Evolutionary conservation across 2,329 filamentous ascomycete genomes (phyloP).

Genomic region (Phyllosticta citribraziliensis): DNA sequence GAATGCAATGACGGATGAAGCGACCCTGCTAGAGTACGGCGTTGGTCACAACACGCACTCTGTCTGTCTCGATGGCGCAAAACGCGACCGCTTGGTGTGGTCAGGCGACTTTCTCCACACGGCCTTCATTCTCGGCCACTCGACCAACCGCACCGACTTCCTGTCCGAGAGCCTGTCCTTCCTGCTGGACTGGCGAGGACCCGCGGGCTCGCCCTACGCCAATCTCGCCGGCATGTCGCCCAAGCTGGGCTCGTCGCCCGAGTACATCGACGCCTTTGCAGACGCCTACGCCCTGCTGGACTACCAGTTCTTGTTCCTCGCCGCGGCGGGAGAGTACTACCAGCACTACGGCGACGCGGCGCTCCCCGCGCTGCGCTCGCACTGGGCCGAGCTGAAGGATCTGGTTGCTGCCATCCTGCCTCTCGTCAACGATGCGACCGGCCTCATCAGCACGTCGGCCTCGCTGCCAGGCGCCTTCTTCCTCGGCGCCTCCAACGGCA

Average conservation of each 20-base stretch:
- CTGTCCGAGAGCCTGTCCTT: constrained; percentile 26
- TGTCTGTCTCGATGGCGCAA: constrained; percentile 34
- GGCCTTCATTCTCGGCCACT: constrained; percentile 24
- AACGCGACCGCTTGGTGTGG: constrained; percentile 35
- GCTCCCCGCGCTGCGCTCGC: constrained; percentile 11
- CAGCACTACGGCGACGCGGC: constrained; percentile 15
- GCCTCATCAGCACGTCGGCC: constrained; percentile 15
- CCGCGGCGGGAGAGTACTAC: constrained; percentile 20
- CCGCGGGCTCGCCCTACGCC: constrained; percentile 1
- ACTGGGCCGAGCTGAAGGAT: constrained; percentile 20
- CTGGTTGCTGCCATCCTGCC: constrained; percentile 15
- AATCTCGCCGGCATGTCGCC: constrained; percentile 13
- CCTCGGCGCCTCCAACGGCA: constrained; percentile 22
- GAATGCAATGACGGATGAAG: constrained; percentile 18
- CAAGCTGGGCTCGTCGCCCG: constrained; percentile 7
- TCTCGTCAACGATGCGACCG: constrained; percentile 20
- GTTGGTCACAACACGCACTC: constrained; percentile 24
- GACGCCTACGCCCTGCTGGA: constrained; percentile 15
- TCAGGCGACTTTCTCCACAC: constrained; percentile 36
- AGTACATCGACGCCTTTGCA: constrained; percentile 7
- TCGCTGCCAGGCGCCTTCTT: constrained; percentile 14
- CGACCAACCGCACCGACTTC: constrained; percentile 28
- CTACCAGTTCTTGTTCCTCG: constrained; percentile 24
- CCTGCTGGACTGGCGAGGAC: constrained; percentile 19
- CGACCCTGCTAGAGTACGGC: constrained; percentile 29